Evolutionary conservation across 768 basidiomycete species (phyloP).

Genomic region (Cubamyces sp.): DNA sequence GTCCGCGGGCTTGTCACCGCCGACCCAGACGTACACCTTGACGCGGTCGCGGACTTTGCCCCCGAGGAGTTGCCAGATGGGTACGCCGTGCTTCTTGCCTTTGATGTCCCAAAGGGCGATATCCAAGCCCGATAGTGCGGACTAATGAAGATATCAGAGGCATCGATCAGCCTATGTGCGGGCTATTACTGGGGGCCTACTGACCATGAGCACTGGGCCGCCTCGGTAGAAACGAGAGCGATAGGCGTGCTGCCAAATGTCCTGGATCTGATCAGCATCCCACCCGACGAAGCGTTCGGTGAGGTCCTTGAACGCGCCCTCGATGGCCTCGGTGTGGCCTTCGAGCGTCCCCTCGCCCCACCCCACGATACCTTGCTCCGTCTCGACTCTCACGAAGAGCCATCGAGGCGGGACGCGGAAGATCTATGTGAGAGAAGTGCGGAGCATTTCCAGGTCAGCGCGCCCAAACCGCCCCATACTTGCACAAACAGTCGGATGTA

Average conservation of each 20-base stretch:
- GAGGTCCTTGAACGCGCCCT: conserved; percentile 68
- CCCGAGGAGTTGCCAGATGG: conserved; percentile 61
- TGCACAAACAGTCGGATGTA: background rate
- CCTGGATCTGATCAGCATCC: conserved; percentile 68
- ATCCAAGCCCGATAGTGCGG: conserved; percentile 61
- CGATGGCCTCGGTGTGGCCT: conserved; percentile 73
- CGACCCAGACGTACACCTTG: conserved; percentile 63
- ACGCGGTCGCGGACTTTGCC: conserved; percentile 67
- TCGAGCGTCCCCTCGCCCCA: conserved; percentile 81
- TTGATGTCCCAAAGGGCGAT: conserved; percentile 81
- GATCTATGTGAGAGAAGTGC: conserved; percentile 35
- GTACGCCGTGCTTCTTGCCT: conserved; percentile 71
- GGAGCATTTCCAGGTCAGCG: background rate
- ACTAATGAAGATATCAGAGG: conserved; percentile 37
- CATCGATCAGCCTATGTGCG: background rate
- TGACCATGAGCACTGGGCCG: conserved; percentile 71
- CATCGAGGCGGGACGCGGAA: conserved; percentile 76
- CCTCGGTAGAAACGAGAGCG: conserved; percentile 74
- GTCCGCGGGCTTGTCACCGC: conserved; percentile 49
- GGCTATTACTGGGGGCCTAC: background rate
- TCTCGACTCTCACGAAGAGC: conserved; percentile 75
- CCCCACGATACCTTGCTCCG: conserved; percentile 62
- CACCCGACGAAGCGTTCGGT: conserved; percentile 59
- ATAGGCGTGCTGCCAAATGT: conserved; percentile 72
- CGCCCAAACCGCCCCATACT: background rate